Conservation (phyloP, 352 stramenopile genomes). For the Phytophthora uliginosa region DNA sequence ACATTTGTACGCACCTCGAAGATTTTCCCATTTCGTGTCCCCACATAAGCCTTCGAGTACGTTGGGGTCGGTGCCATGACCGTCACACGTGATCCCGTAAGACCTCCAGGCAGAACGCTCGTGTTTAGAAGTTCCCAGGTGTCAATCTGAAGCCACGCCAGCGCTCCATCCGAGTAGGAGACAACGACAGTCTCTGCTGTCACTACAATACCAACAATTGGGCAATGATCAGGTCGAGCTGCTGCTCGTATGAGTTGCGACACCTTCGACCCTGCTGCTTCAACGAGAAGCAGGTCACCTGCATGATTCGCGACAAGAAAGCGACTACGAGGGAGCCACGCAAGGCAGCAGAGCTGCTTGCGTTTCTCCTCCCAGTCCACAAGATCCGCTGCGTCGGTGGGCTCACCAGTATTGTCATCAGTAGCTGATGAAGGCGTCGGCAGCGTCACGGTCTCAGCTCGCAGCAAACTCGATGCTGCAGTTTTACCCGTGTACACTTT, state of each 20-base stretch:
- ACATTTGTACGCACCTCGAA: constrained; percentile 74
- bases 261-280: constrained; percentile 38
- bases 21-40: constrained; percentile 61
- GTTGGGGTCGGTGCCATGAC: constrained; percentile 61
- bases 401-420: constrained; percentile 1
- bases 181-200: constrained; percentile 64
- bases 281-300: constrained; percentile 67
- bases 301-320: constrained; percentile 63
- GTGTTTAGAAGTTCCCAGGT: constrained; percentile 57
- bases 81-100: constrained; percentile 28
- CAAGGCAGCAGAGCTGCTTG: constrained; percentile 58
- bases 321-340: constrained; percentile 60
- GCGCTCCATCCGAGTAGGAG: constrained; percentile 54
- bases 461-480: constrained; percentile 40
- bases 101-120: constrained; percentile 34
- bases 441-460: constrained; percentile 34
- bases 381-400: constrained; percentile 15
- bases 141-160: constrained; percentile 60
- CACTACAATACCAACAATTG: constrained; percentile 59
- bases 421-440: neutral
- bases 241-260: constrained; percentile 47
- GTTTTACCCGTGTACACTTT: constrained; percentile 65
- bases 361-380: constrained; percentile 66
- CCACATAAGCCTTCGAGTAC: constrained; percentile 69
- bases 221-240: constrained; percentile 43